phyloP scores from a whole-genome alignment of 345 rosid genomes.

The Theobroma cacao region DNA sequence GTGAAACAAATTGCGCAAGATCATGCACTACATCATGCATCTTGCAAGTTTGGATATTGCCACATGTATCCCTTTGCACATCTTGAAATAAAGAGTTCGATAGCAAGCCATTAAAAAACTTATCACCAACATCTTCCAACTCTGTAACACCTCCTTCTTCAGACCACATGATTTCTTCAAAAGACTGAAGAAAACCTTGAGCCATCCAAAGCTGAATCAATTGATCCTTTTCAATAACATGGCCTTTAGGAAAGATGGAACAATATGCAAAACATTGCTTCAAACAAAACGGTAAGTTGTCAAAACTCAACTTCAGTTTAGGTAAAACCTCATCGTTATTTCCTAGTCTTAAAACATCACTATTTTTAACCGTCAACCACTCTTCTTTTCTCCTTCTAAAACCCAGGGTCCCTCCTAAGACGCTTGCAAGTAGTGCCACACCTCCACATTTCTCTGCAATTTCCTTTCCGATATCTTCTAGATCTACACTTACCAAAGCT shows the following conservation, averaged over 20 bases:
- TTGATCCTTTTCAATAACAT: not conserved
- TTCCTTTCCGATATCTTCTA: conserved; percentile 10
- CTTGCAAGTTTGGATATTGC: not conserved
- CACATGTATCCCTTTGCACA: not conserved
- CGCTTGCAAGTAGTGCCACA: conserved; percentile 1
- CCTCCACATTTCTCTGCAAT: not conserved
- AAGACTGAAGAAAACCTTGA: conserved; percentile 13
- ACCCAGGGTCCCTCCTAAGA: too few species aligned
- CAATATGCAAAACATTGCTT: not conserved
- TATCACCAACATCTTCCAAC: conserved; percentile 11
- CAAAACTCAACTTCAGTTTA: too few species aligned
- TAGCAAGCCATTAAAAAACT: conserved; percentile 19
- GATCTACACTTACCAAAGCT: too few species aligned
- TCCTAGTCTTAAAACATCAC: too few species aligned
- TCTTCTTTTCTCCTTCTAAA: too few species aligned
- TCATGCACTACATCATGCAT: conserved; percentile 27
- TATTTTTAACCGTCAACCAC: too few species aligned
- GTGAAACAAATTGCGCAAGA: conserved; percentile 16
- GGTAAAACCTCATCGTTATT: too few species aligned
- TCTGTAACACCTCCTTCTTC: too few species aligned
- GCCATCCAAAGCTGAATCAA: conserved; percentile 29
- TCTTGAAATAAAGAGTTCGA: conserved; percentile 27
- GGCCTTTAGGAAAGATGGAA: not conserved
- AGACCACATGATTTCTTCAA: too few species aligned
- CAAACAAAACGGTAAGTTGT: too few species aligned